Evolutionary conservation across 495 filamentous ascomycete species (phyloP), one percentile per base, ranked within the genome.

Genomic region (Neurospora sp.): DNA sequence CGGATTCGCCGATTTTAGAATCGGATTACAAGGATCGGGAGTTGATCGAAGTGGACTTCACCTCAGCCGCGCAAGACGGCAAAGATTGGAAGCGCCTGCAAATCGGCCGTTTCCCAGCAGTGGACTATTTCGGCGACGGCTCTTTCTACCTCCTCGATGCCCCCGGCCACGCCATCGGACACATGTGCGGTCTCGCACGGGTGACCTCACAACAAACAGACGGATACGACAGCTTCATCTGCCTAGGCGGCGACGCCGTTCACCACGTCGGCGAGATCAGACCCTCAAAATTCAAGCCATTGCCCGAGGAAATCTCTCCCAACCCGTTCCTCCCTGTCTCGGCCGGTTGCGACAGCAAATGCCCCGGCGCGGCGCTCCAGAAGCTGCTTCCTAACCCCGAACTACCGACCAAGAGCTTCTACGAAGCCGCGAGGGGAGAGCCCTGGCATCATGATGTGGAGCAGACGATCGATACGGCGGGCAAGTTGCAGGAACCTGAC

Each of bases 121-220:
- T 86, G 20, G 90, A 93, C 77, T 90, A 87, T 74, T 90, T 89
- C 74, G 82, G 81, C 9, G 89, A 90, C 75, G 88, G 89, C 9
- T 85, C 83, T 31, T 86, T 90, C 72, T 89, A 88, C 77, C 81
- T 90, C 44, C 81, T 91, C 65, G 82, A 88, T 75, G 74, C 84
- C 0, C 87, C 88, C 4, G 89, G 89, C 14, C 89, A 90, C 72
- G 81, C 83, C 12, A 78, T 85, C 39, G 89, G 89, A 0, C 89
- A 91, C 74, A 81, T 90, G 4, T 85, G 84, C 72, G 89, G 74
- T 1, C 79, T 91, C 5, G 89, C 87, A 10, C 79, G 88, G 2
- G 86, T 85, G 10, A 87, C 85, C 0, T 72, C 76, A 9, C 69
- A 70, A 27, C 31, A 20, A n/a, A 14, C n/a, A 12, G 31, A 35